Evolutionary conservation across 73 alveolate species (phyloP).

Genomic region (Paramecium primaurelia): DNA sequence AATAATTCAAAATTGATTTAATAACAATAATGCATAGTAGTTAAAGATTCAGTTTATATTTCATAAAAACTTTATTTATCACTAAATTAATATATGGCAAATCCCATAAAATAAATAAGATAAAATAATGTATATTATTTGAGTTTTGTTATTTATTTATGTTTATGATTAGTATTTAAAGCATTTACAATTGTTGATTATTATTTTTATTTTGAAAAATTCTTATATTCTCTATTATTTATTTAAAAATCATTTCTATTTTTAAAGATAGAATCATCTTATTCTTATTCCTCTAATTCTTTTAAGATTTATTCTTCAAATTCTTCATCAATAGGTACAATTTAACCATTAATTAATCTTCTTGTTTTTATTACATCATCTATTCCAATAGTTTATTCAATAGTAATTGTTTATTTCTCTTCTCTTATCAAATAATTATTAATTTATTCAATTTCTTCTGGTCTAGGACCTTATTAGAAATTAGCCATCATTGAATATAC

Average conservation of each 20-base stretch:
- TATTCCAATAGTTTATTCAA: background rate
- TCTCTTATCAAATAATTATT: background rate
- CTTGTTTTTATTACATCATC: background rate
- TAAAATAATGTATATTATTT: background rate
- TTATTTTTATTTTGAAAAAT: background rate
- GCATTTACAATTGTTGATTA: background rate
- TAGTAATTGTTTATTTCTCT: background rate
- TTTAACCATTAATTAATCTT: constrained; percentile 13
- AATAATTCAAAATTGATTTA: background rate
- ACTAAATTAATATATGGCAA: background rate
- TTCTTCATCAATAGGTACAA: constrained; percentile 31
- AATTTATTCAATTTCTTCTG: constrained; percentile 2
- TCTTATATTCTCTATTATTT: background rate
- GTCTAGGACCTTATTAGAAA: background rate
- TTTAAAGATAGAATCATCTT: background rate
- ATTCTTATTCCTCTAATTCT: background rate
- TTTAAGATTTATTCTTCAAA: background rate
- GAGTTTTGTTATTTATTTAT: background rate
- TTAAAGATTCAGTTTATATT: background rate
- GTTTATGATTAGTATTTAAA: background rate
- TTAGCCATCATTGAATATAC: background rate
- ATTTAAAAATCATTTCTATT: background rate
- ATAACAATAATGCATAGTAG: background rate
- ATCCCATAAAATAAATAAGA: background rate
- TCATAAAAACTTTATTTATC: background rate